Conservation (phyloP, 2,329 filamentous ascomycete genomes). For the Pseudogymnoascus destructans region DNA sequence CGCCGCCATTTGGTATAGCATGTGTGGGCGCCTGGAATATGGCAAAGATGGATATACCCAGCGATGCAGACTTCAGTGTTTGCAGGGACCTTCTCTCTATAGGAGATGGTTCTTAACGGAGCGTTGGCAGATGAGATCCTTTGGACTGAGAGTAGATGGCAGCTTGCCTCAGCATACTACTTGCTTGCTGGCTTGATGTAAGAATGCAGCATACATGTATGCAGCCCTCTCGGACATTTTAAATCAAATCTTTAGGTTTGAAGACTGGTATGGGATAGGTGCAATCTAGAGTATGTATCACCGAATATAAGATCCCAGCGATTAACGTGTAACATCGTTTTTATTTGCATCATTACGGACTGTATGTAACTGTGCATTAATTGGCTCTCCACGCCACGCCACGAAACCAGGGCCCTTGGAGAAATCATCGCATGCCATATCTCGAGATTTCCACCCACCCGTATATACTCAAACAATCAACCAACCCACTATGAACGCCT, state of each 20-base stretch:
- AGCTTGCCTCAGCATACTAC: slow-evolving; percentile 6
- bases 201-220: neutral
- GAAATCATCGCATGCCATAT: neutral
- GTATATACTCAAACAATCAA: neutral
- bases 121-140: slow-evolving; percentile 42
- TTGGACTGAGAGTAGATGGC: slow-evolving; percentile 3
- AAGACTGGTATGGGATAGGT: neutral
- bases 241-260: neutral
- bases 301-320: neutral
- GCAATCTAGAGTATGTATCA: neutral
- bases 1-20: neutral
- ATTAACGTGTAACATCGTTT: neutral
- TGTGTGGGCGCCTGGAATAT: neutral
- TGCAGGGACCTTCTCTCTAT: slow-evolving; percentile 57
- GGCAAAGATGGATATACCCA: slow-evolving; percentile 32
- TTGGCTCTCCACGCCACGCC: neutral
- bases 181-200: slow-evolving; percentile 2
- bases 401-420: neutral
- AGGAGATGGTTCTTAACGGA: slow-evolving; percentile 68
- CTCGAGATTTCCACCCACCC: neutral
- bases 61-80: slow-evolving; percentile 62
- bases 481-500: neutral
- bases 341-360: neutral
- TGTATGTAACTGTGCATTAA: slow-evolving; percentile 2
- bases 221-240: slow-evolving; percentile 1